These are phyloP conservation scores for Umbelopsis ramanniana DNA, from an alignment of 192 early-diverging fungal species.

Conservation along the genomic window DNA sequence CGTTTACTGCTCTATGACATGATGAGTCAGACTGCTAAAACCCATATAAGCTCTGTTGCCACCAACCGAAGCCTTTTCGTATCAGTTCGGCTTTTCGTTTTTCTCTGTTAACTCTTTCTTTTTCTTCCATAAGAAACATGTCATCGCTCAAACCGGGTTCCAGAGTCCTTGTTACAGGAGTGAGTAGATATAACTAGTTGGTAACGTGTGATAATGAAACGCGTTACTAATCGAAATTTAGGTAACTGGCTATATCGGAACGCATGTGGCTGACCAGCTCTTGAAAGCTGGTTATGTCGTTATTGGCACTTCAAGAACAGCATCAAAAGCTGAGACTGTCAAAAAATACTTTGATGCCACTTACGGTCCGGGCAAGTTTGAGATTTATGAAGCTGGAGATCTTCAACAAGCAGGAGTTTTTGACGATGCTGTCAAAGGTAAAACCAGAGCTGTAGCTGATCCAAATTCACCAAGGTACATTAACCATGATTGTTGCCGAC, in stretches of 20 bases:
- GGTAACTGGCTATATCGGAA: conserved; percentile 47
- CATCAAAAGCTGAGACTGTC: conserved; percentile 32
- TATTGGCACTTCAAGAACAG: conserved; percentile 44
- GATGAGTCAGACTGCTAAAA: too few relatives aligned
- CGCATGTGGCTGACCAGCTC: conserved; percentile 49
- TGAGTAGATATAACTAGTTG: too few relatives aligned
- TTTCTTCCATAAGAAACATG: not conserved
- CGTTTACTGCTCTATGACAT: too few relatives aligned
- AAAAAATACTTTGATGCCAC: conserved; percentile 1
- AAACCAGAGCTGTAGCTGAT: not conserved
- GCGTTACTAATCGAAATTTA: not conserved
- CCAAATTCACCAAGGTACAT: not conserved
- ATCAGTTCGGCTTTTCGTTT: too few relatives aligned
- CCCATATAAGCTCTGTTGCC: too few relatives aligned
- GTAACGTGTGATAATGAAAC: too few relatives aligned
- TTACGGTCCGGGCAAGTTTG: conserved; percentile 15
- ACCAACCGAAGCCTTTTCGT: too few relatives aligned
- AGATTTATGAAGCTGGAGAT: conserved; percentile 41
- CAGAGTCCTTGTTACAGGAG: conserved; percentile 36
- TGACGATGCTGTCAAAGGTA: conserved; percentile 51
- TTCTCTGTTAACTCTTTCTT: too few relatives aligned
- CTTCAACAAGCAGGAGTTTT: conserved; percentile 40
- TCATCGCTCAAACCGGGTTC: conserved; percentile 1
- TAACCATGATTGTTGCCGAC: not conserved
- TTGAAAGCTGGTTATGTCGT: conserved; percentile 45